Base-by-base conservation (phyloP, 2,329 filamentous ascomycete genomes). In the Emericellopsis cladophorae region DNA sequence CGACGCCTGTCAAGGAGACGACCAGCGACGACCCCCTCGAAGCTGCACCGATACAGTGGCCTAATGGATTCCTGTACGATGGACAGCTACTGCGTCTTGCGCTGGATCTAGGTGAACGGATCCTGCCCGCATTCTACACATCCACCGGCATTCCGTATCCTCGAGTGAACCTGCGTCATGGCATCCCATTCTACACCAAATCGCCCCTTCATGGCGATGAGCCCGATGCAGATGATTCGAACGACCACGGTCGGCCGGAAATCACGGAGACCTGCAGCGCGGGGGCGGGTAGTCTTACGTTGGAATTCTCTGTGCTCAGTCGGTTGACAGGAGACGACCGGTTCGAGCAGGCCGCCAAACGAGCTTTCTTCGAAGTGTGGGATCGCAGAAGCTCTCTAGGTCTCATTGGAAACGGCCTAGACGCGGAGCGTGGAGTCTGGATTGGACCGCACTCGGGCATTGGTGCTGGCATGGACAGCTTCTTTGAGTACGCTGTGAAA, bases 331-430 rank as follows among this genome's bases (percentile, higher is more conserved):
- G 85, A 10, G 86, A 96, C 55, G 66, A 72, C 9, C 77, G 84
- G n/a, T 98, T 94, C 52, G 92, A 98, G 59, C 78, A 84, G 53
- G 72, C 85, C 14, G 90, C 86, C 1, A 96, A 96, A 60, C 72
- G 84, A 42, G 90, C 92, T 1, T 98, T 98, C 54, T 95, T 90
- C 88, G 84, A 89, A 21, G 86, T 98, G n/a, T 98, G 92, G 92
- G 70, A 81, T 35, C 73, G 85, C 42, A 76, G 89, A 47, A 95
- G 86, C 56, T 75, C 79, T 33, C 86, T 95, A 51, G 87, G 86
- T 4, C 69, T 98, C 21, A 81, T 98, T 46, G 92, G 90, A 7
- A 84, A 87, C 43, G 90, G 89, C 3, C 88, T 98, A 45, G 90
- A 95, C 62, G 86, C 88, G 2, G 90, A 96, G 55, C 83, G 79